Evolutionary conservation across 768 basidiomycete genomes (phyloP).

Genomic region (Tulasnella sp.): DNA sequence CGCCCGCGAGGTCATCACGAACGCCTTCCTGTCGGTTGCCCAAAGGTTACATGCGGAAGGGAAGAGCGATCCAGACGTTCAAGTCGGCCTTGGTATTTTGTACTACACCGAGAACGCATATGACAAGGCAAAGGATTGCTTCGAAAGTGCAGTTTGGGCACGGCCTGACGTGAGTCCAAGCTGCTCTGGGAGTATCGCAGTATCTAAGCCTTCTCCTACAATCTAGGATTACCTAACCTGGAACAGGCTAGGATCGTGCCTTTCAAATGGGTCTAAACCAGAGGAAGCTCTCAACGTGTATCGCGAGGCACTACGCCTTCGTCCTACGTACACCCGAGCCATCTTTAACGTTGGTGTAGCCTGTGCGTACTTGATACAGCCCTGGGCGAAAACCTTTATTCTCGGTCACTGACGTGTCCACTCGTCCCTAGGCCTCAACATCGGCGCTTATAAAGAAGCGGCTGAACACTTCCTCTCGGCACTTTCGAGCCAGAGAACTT

Average conservation of each 20-base stretch:
- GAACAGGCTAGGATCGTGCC: conserved; percentile 92
- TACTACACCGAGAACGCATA: conserved; percentile 90
- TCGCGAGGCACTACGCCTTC: conserved; percentile 82
- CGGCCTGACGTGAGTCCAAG: conserved; percentile 64
- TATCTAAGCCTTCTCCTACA: neutral
- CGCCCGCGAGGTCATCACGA: conserved; percentile 74
- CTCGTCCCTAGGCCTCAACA: conserved; percentile 74
- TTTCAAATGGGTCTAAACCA: conserved; percentile 92
- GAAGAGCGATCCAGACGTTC: conserved; percentile 81
- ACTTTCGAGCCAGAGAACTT: conserved; percentile 63
- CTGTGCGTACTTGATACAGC: conserved; percentile 58
- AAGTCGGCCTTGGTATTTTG: conserved; percentile 88
- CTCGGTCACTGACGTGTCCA: neutral
- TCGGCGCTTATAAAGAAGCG: conserved; percentile 92
- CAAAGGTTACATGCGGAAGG: conserved; percentile 77
- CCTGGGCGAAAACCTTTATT: too few relatives aligned
- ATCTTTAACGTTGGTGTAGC: conserved; percentile 98
- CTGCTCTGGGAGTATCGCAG: neutral
- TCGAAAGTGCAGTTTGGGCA: conserved; percentile 79
- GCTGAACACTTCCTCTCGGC: conserved; percentile 94
- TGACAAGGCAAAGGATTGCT: conserved; percentile 91
- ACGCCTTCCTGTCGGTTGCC: conserved; percentile 81
- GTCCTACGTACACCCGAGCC: conserved; percentile 95
- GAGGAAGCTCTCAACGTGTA: conserved; percentile 93
- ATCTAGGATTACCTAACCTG: conserved; percentile 86